Conservation (phyloP, 345 rosid species). For the Gossypium rotundifolium region DNA sequence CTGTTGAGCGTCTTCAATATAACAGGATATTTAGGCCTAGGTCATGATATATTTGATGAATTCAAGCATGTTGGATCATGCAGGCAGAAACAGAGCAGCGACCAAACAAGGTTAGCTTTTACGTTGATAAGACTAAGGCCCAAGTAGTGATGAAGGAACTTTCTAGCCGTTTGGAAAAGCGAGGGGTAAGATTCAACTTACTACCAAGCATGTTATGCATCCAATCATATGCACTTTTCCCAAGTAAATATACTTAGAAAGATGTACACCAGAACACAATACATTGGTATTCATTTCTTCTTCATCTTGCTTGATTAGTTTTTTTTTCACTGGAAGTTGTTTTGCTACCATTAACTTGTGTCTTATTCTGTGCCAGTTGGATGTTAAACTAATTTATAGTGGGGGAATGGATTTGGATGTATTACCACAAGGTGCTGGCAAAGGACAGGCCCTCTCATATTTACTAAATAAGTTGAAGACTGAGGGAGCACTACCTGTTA, state of each 20-base stretch:
- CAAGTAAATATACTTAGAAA: conserved; percentile 3
- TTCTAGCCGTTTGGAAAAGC: conserved; percentile 51
- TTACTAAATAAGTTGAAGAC: conserved; percentile 63
- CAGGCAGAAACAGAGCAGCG: conserved; percentile 91
- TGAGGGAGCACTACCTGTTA: conserved; percentile 66
- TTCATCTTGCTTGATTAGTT: conserved; percentile 4
- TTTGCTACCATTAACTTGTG: neutral
- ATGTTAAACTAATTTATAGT: conserved; percentile 87
- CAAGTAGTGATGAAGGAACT: conserved; percentile 50
- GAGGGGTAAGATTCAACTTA: conserved; percentile 48
- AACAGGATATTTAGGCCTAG: neutral
- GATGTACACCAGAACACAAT: neutral
- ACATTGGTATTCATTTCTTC: neutral
- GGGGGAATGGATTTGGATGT: conserved; percentile 96
- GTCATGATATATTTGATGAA: conserved; percentile 7
- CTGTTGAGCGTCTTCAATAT: neutral
- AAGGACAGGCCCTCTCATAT: conserved; percentile 97
- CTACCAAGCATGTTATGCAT: neutral
- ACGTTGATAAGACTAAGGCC: conserved; percentile 78
- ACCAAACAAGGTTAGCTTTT: conserved; percentile 88
- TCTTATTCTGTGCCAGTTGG: conserved; percentile 47
- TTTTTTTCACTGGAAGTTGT: neutral
- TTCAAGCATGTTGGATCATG: conserved; percentile 21
- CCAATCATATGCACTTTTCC: neutral
- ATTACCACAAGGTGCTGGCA: conserved; percentile 93